These are phyloP conservation scores for Phaeophleospora eucalypticola DNA, from an alignment of 2,329 filamentous ascomycete genomes.

Conservation along the genomic window DNA sequence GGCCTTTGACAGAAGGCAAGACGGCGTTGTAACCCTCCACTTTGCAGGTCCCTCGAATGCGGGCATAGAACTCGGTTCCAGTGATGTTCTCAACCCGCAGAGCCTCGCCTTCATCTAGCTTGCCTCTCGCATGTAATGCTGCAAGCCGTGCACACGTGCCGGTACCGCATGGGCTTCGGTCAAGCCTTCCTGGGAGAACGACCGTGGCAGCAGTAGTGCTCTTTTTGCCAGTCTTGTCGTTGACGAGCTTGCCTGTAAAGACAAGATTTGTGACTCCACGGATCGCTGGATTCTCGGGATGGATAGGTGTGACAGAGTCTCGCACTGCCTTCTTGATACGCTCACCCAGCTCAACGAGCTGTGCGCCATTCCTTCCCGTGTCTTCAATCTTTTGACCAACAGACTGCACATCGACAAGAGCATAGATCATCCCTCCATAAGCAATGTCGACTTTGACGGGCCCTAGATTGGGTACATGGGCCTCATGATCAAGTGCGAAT, in stretches of 20 bases:
- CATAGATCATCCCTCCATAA: constrained; percentile 47
- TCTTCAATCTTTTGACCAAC: constrained; percentile 34
- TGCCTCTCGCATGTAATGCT: constrained; percentile 40
- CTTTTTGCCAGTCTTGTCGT: constrained; percentile 24
- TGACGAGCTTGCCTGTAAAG: constrained; percentile 37
- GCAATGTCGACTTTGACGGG: constrained; percentile 42
- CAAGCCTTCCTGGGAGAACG: constrained; percentile 45
- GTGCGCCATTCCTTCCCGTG: constrained; percentile 30
- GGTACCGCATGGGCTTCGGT: constrained; percentile 46
- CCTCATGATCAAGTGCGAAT: no score
- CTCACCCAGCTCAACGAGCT: constrained; percentile 42
- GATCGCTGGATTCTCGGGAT: constrained; percentile 43
- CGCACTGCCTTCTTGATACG: constrained; percentile 42
- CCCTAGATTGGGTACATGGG: constrained; percentile 42
- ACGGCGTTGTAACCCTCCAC: constrained; percentile 41
- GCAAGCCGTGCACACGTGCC: constrained; percentile 45
- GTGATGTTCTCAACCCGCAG: constrained; percentile 43
- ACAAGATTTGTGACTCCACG: constrained; percentile 39
- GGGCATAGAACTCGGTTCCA: constrained; percentile 41
- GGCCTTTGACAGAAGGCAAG: constrained; percentile 40
- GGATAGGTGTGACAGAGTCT: constrained; percentile 35
- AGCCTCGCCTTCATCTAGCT: constrained; percentile 35
- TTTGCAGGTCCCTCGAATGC: constrained; percentile 37
- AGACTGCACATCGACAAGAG: constrained; percentile 39
- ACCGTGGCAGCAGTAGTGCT: constrained; percentile 40